Conservation (phyloP, 805 yeast genomes). For the Hagleromyces aurorensis region DNA sequence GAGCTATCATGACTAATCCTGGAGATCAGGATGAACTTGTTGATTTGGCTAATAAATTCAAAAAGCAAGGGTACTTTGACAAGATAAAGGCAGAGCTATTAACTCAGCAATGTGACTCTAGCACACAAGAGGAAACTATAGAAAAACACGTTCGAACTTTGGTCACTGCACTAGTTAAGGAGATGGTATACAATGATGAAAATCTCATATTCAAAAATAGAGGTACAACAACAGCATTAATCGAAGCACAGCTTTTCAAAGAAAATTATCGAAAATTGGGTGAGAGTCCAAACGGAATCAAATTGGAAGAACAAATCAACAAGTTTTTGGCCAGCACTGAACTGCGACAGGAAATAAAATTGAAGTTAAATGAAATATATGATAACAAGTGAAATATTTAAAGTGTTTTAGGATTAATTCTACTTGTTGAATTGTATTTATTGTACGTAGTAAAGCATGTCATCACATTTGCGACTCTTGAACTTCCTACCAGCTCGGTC, state of each 20-base stretch:
- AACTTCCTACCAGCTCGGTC: constrained; percentile 83
- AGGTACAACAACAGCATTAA: constrained; percentile 28
- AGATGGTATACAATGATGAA: constrained; percentile 26
- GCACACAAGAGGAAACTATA: constrained; percentile 3
- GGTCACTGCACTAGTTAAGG: constrained; percentile 19
- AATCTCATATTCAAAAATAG: constrained; percentile 28
- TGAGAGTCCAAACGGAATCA: constrained; percentile 13
- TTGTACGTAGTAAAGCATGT: constrained; percentile 32
- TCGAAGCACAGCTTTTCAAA: constrained; percentile 28
- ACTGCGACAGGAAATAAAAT: constrained; percentile 14
- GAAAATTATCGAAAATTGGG: constrained; percentile 19
- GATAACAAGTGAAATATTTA: constrained; percentile 1
- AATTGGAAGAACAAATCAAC: constrained; percentile 16
- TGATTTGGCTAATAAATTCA: constrained; percentile 24
- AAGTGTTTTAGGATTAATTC: background rate
- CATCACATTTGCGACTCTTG: constrained; percentile 69
- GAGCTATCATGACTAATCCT: constrained; percentile 1
- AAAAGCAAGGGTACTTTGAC: constrained; percentile 30
- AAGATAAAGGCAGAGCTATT: constrained; percentile 23
- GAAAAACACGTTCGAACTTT: constrained; percentile 17
- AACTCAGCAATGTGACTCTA: constrained; percentile 5
- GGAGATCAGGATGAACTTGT: constrained; percentile 19
- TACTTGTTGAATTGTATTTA: background rate
- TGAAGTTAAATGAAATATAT: constrained; percentile 7
- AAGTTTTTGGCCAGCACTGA: constrained; percentile 14